phyloP scores from a whole-genome alignment of 257 asterid species.

The Capsicum pubescens region DNA sequence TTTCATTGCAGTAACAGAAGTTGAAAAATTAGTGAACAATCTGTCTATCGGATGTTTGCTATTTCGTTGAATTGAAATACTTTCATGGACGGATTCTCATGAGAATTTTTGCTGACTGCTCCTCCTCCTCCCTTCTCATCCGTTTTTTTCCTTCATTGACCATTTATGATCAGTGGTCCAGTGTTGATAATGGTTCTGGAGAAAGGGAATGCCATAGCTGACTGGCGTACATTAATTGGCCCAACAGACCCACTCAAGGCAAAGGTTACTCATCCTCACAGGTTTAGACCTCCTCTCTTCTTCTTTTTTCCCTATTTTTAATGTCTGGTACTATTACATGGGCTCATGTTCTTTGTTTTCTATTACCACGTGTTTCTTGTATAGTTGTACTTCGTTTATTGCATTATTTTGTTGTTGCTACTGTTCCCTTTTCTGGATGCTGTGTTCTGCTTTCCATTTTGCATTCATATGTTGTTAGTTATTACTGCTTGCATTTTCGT shows the following conservation, averaged over 20 bases:
- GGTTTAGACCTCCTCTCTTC: conserved; percentile 48
- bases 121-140: conserved; percentile 4
- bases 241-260: conserved; percentile 80
- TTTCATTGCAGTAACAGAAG: not conserved
- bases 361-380: too few species aligned
- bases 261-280: conserved; percentile 75
- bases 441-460: too few species aligned
- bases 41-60: not conserved
- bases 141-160: conserved; percentile 21
- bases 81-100: not conserved
- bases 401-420: too few species aligned
- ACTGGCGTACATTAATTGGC: conserved; percentile 89
- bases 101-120: conserved; percentile 10
- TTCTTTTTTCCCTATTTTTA: not conserved
- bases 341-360: too few species aligned
- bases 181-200: conserved; percentile 80
- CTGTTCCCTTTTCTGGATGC: not conserved
- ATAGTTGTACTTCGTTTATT: too few species aligned
- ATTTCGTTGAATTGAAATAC: not conserved
- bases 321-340: not conserved
- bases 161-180: conserved; percentile 58
- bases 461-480: too few species aligned
- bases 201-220: conserved; percentile 75
- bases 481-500: too few species aligned
- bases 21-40: not conserved